phyloP scores from a whole-genome alignment of 2,329 filamentous ascomycete genomes.

The Phymatotrichopsis omnivora region DNA sequence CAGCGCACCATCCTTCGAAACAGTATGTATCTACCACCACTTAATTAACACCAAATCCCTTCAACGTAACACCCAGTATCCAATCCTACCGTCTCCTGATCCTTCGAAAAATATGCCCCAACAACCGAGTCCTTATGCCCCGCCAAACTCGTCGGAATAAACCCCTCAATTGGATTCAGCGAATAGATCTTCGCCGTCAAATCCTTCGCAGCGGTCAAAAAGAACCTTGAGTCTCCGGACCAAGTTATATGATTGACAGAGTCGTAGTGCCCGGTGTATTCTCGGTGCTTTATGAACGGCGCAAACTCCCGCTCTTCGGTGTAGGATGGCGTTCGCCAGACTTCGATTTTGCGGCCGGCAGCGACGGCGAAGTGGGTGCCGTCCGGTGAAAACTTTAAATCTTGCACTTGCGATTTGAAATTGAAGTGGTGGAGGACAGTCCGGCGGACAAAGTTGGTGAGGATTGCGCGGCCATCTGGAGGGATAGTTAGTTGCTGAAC shows the following conservation, averaged over 20 bases:
- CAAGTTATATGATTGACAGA: conserved; percentile 77
- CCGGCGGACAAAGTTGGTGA: conserved; percentile 79
- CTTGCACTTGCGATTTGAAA: conserved; percentile 73
- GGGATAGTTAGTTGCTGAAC: not conserved
- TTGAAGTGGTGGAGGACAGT: conserved; percentile 90
- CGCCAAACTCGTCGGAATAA: conserved; percentile 77
- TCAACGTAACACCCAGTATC: not conserved
- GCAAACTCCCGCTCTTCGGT: conserved; percentile 87
- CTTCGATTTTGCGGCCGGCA: conserved; percentile 75
- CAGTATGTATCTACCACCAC: conserved; percentile 60
- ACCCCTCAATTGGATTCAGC: conserved; percentile 72
- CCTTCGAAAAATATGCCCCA: conserved; percentile 91
- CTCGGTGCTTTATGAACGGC: conserved; percentile 80
- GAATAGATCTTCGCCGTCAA: conserved; percentile 94
- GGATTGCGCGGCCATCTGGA: conserved; percentile 71
- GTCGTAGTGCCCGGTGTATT: conserved; percentile 83
- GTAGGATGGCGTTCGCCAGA: conserved; percentile 84
- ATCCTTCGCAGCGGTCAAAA: conserved; percentile 84
- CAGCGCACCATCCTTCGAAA: conserved; percentile 93
- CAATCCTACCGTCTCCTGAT: conserved; percentile 62
- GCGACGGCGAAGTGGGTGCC: conserved; percentile 85
- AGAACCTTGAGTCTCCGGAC: conserved; percentile 93
- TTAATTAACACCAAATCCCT: conserved; percentile 1
- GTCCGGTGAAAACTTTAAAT: conserved; percentile 82
- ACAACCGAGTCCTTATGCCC: conserved; percentile 85